Evolutionary conservation across 2,329 filamentous ascomycete species (phyloP).

Genomic region (Amauroascus verrucosus): DNA sequence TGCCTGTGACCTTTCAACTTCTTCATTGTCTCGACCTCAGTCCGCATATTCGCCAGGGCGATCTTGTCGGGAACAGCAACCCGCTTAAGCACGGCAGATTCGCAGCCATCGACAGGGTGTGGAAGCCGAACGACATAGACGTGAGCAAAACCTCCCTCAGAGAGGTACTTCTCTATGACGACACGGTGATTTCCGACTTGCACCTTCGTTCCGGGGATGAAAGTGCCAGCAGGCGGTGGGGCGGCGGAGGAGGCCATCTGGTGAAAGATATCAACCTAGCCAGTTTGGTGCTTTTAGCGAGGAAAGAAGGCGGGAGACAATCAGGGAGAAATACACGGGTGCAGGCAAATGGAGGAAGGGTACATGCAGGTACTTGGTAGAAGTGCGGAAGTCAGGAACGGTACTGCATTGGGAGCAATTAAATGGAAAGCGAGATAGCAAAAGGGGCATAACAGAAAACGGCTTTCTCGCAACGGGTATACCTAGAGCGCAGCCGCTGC

Average conservation of each 20-base stretch:
- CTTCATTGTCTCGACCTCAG: constrained; percentile 99
- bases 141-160: constrained; percentile 95
- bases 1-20: constrained; percentile 91
- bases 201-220: constrained; percentile 88
- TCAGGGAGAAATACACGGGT: neutral
- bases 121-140: constrained; percentile 91
- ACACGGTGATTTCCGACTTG: constrained; percentile 89
- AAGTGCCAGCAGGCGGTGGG: constrained; percentile 63
- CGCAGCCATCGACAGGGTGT: constrained; percentile 63
- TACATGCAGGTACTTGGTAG: neutral
- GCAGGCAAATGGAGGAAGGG: neutral
- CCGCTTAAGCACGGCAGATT: constrained; percentile 79
- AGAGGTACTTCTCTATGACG: constrained; percentile 92
- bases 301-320: neutral
- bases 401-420: constrained; percentile 2
- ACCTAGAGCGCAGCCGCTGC: neutral
- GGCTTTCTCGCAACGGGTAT: too few relatives aligned
- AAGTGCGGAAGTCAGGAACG: neutral
- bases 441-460: too few relatives aligned
- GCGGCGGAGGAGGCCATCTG: constrained; percentile 30
- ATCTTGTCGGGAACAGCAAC: constrained; percentile 96
- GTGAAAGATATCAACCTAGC: neutral
- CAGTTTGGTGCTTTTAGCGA: neutral
- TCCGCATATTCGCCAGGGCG: constrained; percentile 88
- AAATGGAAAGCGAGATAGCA: neutral